phyloP scores from a whole-genome alignment of 257 asterid species.

The Solanum chmielewskii region DNA sequence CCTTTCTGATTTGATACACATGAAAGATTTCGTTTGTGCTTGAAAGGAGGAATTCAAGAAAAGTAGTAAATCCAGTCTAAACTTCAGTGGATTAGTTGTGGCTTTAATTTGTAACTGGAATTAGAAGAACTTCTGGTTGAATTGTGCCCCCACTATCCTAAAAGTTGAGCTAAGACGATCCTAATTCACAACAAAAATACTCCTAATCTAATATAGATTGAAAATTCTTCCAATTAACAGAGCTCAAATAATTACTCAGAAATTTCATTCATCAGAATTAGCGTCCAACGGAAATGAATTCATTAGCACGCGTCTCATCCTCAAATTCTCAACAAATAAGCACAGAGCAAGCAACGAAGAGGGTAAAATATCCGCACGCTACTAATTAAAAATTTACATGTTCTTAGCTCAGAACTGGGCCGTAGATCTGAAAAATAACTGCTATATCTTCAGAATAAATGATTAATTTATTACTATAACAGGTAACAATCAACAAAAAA shows the following conservation, averaged over 20 bases:
- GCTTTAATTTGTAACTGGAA: background rate
- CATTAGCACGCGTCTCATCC: background rate
- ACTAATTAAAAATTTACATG: background rate
- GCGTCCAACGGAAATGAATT: background rate
- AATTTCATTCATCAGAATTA: background rate
- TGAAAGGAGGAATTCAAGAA: background rate
- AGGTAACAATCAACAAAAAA: background rate
- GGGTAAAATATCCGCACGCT: background rate
- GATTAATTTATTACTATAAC: background rate
- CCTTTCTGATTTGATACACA: background rate
- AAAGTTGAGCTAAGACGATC: background rate
- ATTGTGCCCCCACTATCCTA: background rate
- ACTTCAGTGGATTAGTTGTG: background rate
- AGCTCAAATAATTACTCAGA: background rate
- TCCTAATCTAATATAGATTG: background rate
- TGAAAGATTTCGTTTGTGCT: background rate
- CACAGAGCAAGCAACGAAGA: background rate
- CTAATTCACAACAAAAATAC: background rate
- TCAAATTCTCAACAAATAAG: background rate
- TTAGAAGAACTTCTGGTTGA: background rate
- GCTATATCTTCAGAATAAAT: background rate
- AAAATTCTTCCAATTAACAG: background rate
- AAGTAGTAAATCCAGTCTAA: background rate
- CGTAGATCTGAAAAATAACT: background rate
- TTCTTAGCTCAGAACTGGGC: background rate